Base-by-base conservation (phyloP, 2,329 filamentous ascomycete genomes). In the Alternaria sp. region DNA sequence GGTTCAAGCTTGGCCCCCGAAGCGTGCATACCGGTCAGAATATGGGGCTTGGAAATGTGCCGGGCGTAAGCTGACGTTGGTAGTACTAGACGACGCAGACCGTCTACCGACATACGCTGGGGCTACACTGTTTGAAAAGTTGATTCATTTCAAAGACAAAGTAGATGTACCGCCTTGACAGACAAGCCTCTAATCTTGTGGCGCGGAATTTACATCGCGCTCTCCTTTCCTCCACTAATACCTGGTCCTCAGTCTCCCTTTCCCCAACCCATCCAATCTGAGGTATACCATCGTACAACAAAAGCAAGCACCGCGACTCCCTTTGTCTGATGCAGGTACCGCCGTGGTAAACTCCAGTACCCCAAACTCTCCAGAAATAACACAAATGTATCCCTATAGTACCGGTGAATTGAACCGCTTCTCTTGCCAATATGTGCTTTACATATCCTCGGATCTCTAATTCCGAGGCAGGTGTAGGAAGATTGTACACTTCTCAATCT, bases 401-500 rank as follows among this genome's bases (percentile, higher is more conserved):
- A 28, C 14, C 9, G 18, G 32, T 32, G 56, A 43, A 14, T 34
- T 27, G 25, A 54, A 46, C 18, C 12, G 20, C 27, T 45, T 18
- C 18, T 40, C 27, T 11, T 36, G 32, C 27, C 5, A n/a, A 28
- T 16, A 34, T 32, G n/a, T 43, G 18, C n/a, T 9, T 2, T 22
- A 28, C 14, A 46, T 46, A 3, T 36, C 54, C 11, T 48, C 54
- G 45, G 20, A 53, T 41, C 16, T 28, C 60, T 72, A 72, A 32
- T 68, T 68, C 45, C 74, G 85, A 76, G 88, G 79, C 69, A 96
- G 79, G 78, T 95, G 90, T 62, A 90, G 86, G 79, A 91, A 91
- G 28, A 95, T 83, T 1, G 88, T 92, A 59, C 93, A 85, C 69
- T 90, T 90, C 81, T 97, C 93, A 64, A 94, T 82, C 74, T 95